Conservation (phyloP, 768 basidiomycete species). For the Goffeauzyma gilvescens region DNA sequence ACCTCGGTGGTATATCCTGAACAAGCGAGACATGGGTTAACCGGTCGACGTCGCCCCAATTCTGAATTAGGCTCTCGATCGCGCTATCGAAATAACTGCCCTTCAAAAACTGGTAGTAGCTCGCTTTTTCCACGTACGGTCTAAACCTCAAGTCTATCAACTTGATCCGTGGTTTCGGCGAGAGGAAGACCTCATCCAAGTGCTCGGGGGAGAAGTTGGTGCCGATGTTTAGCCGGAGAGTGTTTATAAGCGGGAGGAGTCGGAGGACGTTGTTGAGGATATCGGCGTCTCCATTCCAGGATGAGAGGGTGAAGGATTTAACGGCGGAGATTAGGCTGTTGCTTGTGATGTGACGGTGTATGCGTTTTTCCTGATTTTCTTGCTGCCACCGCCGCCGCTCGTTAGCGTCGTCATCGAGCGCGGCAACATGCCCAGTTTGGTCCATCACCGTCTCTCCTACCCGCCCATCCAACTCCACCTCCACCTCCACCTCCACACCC, state of each 20-base stretch:
- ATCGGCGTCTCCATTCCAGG: slow-evolving; percentile 58
- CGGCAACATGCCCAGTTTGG: no score
- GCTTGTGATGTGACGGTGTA: slow-evolving; percentile 10
- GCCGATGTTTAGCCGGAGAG: slow-evolving; percentile 50
- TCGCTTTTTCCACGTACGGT: slow-evolving; percentile 61
- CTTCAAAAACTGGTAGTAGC: slow-evolving; percentile 57
- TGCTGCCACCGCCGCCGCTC: no score
- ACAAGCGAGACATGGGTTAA: slow-evolving; percentile 32
- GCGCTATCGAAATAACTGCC: slow-evolving; percentile 59
- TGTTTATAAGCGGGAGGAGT: slow-evolving; percentile 39
- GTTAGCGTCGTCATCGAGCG: no score
- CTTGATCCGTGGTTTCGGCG: slow-evolving; percentile 37
- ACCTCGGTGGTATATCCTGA: slow-evolving; percentile 33
- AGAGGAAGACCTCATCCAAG: slow-evolving; percentile 47
- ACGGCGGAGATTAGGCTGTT: neutral
- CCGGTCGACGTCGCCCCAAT: slow-evolving; percentile 39
- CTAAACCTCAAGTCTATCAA: slow-evolving; percentile 53
- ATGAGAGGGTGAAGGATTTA: slow-evolving; percentile 17
- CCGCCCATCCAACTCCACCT: no score
- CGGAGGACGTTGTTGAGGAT: slow-evolving; percentile 51
- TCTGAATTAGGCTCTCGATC: slow-evolving; percentile 41
- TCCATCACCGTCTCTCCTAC: no score
- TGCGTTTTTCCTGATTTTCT: no score
- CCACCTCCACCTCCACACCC: no score
- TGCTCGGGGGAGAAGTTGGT: slow-evolving; percentile 67